These are phyloP conservation scores for Verticillium albo-atrum DNA, from an alignment of 2,329 filamentous ascomycete species.

Conservation along the genomic window DNA sequence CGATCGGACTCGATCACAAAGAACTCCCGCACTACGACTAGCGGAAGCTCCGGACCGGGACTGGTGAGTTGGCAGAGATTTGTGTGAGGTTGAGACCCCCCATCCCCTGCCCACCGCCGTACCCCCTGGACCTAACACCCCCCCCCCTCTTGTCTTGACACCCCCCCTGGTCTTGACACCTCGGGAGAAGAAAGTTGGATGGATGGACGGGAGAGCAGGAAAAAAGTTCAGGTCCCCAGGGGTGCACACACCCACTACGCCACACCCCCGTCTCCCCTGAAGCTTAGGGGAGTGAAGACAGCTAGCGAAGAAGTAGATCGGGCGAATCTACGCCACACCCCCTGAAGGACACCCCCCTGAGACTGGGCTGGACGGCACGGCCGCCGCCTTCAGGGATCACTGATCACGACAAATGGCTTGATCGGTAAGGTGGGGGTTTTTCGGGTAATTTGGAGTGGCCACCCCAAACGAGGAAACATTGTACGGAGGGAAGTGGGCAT, in stretches of 20 bases:
- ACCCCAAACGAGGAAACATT: not conserved
- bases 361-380: not conserved
- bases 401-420: not conserved
- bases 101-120: not conserved
- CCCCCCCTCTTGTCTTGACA: not conserved
- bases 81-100: not conserved
- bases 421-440: not conserved
- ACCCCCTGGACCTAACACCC: not conserved
- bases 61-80: not conserved
- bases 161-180: not conserved
- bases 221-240: not conserved
- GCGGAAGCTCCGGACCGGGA: not conserved
- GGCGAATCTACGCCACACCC: not conserved
- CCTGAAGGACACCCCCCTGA: not conserved
- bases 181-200: not conserved
- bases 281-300: not conserved
- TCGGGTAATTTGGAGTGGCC: not conserved
- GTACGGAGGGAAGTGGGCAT: not conserved
- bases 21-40: not conserved
- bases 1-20: not conserved
- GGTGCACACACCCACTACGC: not conserved
- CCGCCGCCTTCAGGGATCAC: not conserved
- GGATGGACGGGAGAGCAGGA: too few species aligned
- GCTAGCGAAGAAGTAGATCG: not conserved
- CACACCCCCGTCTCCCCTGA: not conserved